Base-by-base conservation (phyloP, 805 yeast genomes). In the Starmera quercuum region DNA sequence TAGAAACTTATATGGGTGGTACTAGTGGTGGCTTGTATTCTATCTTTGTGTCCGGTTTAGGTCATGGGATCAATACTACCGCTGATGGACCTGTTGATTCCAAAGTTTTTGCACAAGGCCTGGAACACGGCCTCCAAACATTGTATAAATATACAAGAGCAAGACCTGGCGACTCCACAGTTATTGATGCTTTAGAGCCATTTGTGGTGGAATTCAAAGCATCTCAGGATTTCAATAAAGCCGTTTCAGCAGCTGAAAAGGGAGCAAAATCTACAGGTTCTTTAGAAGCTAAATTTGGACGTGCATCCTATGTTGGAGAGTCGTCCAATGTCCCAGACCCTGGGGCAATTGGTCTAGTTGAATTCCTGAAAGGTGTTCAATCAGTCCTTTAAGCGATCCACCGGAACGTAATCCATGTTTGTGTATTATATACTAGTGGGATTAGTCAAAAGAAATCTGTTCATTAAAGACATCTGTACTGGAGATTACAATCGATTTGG, bases 1-100 rank as follows among this genome's bases (percentile, higher is more conserved):
- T 88, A 23, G 97, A 88, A 54, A 75, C 76, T 36, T 76, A 75
- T n/a, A 90, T 90, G 97, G 97, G 97, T 34, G 97, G 97, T 32
- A 90, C 97, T 0, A 83, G 95, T 1, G 97, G 97, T 34, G 97
- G 96, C 1, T 59, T 88, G 25, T 88, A 88, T 57, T 83, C 95
- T 3, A 90, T 88, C 36, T 84, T 67, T 59, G 64, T 90, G 40
- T 75, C 94, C 23, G 85, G 95, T 1, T 68, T 88, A 39, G 81
- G 84, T 1, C 64, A 69, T 24, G 70, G 72, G 8, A 58, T 77
- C 20, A 61, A 55, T 24, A 29, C 52, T 8, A 40, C 53, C 20
- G 53, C 53, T 26, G 53, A 46, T 8, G 55, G 63, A n/a, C 48
- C 59, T 13, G 37, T 53, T 9, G 40, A 44, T 18, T 16, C 50